phyloP scores from a whole-genome alignment of 2,329 filamentous ascomycete genomes.

The Colletotrichum lindemuthianum region DNA sequence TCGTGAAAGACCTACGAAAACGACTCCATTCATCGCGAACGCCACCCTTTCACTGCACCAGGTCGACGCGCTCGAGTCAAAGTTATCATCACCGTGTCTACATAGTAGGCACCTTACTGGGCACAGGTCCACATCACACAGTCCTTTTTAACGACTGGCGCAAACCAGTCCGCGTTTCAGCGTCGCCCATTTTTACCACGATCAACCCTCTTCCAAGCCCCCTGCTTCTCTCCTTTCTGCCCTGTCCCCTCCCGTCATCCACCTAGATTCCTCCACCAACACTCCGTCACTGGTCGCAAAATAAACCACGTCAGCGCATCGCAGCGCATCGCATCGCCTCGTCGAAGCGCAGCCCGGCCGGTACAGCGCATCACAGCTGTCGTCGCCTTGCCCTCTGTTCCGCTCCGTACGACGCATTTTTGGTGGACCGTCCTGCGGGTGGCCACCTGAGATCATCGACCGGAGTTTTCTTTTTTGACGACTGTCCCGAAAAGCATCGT shows the following conservation, averaged over 20 bases:
- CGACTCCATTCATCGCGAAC: too few relatives aligned
- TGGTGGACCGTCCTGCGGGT: too few relatives aligned
- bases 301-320: neutral
- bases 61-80: too few relatives aligned
- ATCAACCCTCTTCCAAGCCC: conserved; percentile 12
- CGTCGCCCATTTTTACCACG: neutral
- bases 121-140: too few relatives aligned
- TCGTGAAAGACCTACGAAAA: too few relatives aligned
- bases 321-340: conserved; percentile 1
- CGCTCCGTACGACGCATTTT: too few relatives aligned
- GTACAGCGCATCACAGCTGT: too few relatives aligned
- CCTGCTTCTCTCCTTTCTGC: neutral
- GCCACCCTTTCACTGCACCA: too few relatives aligned
- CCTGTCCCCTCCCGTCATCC: neutral
- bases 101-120: neutral
- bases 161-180: conserved; percentile 23
- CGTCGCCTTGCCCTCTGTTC: too few relatives aligned
- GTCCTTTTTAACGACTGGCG: conserved; percentile 27
- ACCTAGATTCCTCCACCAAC: neutral
- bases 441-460: too few relatives aligned
- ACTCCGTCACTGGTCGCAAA: neutral
- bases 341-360: neutral
- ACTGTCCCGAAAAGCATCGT: conserved; percentile 8
- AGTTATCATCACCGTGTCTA: neutral
- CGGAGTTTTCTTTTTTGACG: conserved; percentile 10